Conservation (phyloP, 106 monocot species). For the Dendrobium catenatum region DNA sequence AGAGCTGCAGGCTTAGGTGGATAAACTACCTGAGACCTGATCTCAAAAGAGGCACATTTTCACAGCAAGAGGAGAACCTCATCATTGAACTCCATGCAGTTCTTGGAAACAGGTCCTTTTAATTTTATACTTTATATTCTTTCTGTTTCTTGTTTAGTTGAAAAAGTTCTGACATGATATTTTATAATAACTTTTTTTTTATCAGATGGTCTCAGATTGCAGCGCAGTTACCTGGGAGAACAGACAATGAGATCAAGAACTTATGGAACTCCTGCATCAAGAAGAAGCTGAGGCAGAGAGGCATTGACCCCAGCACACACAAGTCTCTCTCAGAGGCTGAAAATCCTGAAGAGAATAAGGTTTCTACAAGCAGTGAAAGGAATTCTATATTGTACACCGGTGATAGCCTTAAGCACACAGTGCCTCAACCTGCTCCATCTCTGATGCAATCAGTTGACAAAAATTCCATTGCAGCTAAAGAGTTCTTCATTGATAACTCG, state of each 20-base stretch:
- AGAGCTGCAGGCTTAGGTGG: constrained; percentile 91
- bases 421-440: not conserved
- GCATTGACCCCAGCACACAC: constrained; percentile 46
- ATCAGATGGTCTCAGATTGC: constrained; percentile 47
- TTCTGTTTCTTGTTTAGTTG: not conserved
- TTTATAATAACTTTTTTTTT: not conserved
- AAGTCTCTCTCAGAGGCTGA: constrained; percentile 23
- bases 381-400: not conserved
- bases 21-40: constrained; percentile 86
- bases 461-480: not conserved
- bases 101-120: constrained; percentile 64
- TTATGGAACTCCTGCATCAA: constrained; percentile 50
- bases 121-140: not conserved
- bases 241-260: constrained; percentile 52
- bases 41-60: constrained; percentile 82
- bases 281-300: constrained; percentile 44
- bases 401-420: not conserved
- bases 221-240: constrained; percentile 37
- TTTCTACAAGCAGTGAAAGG: not conserved
- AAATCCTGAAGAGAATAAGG: not conserved
- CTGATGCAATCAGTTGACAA: not conserved
- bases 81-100: constrained; percentile 74
- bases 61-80: constrained; percentile 75
- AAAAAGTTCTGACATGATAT: not conserved
- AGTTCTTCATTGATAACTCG: not conserved